Evolutionary conservation across 768 basidiomycete genomes (phyloP).

Genomic region (Rhodotorula babjevae): DNA sequence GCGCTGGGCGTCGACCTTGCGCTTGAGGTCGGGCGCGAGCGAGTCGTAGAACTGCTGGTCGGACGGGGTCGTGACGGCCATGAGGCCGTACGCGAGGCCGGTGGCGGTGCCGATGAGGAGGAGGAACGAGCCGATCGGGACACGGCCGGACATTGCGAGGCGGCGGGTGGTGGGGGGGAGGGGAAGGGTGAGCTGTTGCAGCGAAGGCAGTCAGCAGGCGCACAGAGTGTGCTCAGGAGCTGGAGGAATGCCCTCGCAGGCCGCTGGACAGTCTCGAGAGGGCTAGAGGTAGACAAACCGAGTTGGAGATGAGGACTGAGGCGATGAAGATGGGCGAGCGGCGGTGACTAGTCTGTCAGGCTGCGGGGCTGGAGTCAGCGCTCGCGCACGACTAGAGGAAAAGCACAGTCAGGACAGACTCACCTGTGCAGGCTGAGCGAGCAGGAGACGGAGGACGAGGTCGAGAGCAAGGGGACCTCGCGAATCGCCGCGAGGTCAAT

Average conservation of each 20-base stretch:
- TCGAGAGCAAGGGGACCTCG: too few species aligned
- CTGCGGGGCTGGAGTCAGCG: too few species aligned
- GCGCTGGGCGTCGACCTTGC: conserved; percentile 22
- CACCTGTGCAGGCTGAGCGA: too few species aligned
- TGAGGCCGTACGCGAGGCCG: conserved; percentile 27
- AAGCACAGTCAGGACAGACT: too few species aligned
- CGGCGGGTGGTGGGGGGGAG: background rate
- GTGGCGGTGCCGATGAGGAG: conserved; percentile 21
- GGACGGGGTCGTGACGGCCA: conserved; percentile 31
- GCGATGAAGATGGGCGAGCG: background rate
- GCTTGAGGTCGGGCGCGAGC: conserved; percentile 29
- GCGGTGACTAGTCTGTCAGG: background rate
- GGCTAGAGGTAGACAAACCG: too few species aligned
- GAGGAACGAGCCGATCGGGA: conserved; percentile 28
- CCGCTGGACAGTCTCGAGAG: too few species aligned
- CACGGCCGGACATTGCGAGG: conserved; percentile 21
- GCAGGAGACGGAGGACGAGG: too few species aligned
- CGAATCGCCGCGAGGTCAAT: too few species aligned
- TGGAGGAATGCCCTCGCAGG: too few species aligned
- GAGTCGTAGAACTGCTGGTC: conserved; percentile 35
- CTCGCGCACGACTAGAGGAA: too few species aligned
- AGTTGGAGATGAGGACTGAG: background rate
- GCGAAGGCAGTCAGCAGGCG: background rate
- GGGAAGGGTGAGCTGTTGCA: background rate
- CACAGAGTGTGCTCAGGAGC: too few species aligned